These are phyloP conservation scores for Arthrobotrys iridis DNA, from an alignment of 2,329 filamentous ascomycete genomes.

Conservation along the genomic window DNA sequence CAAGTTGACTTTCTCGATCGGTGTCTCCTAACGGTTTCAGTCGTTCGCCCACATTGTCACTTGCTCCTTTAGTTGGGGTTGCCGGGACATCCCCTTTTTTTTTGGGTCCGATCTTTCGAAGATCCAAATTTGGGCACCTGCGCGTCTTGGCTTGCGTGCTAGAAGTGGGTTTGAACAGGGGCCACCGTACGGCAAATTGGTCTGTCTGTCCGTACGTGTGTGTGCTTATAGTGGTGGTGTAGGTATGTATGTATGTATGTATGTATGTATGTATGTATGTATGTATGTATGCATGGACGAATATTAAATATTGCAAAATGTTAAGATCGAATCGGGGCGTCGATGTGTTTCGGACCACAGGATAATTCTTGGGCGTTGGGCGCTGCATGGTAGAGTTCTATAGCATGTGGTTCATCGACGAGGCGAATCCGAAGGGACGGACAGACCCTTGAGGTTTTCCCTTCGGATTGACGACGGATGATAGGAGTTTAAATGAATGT, in stretches of 20 bases:
- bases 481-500: background rate
- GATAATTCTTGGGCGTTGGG: too few relatives aligned
- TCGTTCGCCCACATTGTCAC: background rate
- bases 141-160: conserved; percentile 46
- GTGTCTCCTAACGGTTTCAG: conserved; percentile 21
- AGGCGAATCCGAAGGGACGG: too few relatives aligned
- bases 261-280: background rate
- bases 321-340: too few relatives aligned
- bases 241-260: background rate
- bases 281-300: too few relatives aligned
- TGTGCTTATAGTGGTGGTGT: background rate
- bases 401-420: too few relatives aligned
- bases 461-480: too few relatives aligned
- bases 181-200: conserved; percentile 12
- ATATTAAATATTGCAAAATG: too few relatives aligned
- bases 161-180: conserved; percentile 9
- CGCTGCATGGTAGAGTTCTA: too few relatives aligned
- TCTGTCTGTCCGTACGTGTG: background rate
- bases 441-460: too few relatives aligned
- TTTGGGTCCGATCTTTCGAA: conserved; percentile 30
- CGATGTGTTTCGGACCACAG: too few relatives aligned
- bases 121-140: conserved; percentile 45
- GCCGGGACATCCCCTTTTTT: conserved; percentile 12
- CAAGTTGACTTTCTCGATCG: conserved; percentile 17
- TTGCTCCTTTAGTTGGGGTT: conserved; percentile 22